Conservation (phyloP, 78 protist genomes). For the Protostelium mycophagum region DNA sequence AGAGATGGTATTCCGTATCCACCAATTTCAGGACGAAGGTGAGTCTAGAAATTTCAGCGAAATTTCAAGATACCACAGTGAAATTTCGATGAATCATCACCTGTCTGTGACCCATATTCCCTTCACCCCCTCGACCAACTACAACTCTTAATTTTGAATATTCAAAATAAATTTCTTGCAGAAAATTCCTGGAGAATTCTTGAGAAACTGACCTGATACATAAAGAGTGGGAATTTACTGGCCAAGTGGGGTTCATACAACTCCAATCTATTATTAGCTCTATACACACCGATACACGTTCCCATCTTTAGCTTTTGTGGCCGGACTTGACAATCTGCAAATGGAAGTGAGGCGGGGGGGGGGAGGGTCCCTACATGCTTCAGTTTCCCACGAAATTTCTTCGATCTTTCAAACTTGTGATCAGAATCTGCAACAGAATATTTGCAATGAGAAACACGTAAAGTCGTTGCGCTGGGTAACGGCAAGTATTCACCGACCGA, state of each 20-base stretch:
- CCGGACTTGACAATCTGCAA: neutral
- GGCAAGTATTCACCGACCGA: too few relatives aligned
- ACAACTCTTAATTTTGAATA: neutral
- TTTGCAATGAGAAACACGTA: too few relatives aligned
- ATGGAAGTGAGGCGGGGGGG: neutral
- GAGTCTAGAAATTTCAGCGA: neutral
- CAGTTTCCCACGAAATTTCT: too few relatives aligned
- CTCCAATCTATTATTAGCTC: neutral
- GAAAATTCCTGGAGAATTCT: neutral
- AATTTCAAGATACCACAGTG: too few relatives aligned
- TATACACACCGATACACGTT: neutral
- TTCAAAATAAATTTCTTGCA: too few relatives aligned
- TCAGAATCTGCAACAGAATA: too few relatives aligned
- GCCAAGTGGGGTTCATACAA: neutral
- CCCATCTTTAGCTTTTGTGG: neutral
- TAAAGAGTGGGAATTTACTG: neutral
- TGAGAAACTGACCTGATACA: neutral
- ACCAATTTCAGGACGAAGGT: neutral
- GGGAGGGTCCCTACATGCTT: too few relatives aligned
- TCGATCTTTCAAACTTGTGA: too few relatives aligned
- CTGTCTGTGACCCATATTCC: neutral
- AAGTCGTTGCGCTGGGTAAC: too few relatives aligned
- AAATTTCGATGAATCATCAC: neutral
- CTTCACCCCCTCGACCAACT: neutral
- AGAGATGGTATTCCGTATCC: neutral